A percentile compares a stretch with the other conserved stretches of the same genome.
phyloP scores from a whole-genome alignment of 139 green algal species.

The Volvox africanus region DNA sequence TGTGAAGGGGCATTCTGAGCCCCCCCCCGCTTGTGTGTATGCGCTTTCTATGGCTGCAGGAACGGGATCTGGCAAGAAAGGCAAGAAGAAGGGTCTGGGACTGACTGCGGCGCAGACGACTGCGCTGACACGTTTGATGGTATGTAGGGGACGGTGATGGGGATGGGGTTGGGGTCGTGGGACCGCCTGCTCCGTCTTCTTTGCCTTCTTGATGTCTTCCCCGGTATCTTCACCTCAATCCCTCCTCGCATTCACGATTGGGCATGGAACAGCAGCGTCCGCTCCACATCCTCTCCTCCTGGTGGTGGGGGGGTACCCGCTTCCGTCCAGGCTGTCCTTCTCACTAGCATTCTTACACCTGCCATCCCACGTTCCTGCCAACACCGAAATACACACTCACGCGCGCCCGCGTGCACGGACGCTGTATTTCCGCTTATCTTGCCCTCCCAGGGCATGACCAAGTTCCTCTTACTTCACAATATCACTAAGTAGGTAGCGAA shows the following conservation, averaged over 20 bases:
- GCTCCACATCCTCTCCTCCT: too few species aligned
- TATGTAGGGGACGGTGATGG: background rate
- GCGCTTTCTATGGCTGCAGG: background rate
- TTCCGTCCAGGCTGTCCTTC: too few species aligned
- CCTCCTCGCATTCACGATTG: too few species aligned
- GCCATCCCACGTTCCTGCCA: too few species aligned
- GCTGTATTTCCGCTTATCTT: too few species aligned
- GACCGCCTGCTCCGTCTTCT: too few species aligned
- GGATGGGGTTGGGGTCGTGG: background rate
- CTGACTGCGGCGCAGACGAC: constrained; percentile 46
- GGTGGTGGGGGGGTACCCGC: too few species aligned
- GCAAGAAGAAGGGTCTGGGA: constrained; percentile 52
- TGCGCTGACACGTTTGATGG: constrained; percentile 29
- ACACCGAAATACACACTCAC: background rate
- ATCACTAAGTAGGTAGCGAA: background rate
- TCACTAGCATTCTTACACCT: background rate
- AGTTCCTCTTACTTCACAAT: constrained; percentile 48
- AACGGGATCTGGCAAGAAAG: constrained; percentile 11
- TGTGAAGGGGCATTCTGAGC: too few species aligned
- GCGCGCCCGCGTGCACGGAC: too few species aligned
- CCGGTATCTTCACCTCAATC: too few species aligned
- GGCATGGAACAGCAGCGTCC: too few species aligned
- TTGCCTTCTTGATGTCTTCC: background rate
- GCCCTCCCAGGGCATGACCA: constrained; percentile 22
- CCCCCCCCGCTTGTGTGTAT: too few species aligned